Evolutionary conservation across 106 monocot genomes (phyloP), one percentile per base, ranked within the genome.

Genomic region (Apostasia ramifera): DNA sequence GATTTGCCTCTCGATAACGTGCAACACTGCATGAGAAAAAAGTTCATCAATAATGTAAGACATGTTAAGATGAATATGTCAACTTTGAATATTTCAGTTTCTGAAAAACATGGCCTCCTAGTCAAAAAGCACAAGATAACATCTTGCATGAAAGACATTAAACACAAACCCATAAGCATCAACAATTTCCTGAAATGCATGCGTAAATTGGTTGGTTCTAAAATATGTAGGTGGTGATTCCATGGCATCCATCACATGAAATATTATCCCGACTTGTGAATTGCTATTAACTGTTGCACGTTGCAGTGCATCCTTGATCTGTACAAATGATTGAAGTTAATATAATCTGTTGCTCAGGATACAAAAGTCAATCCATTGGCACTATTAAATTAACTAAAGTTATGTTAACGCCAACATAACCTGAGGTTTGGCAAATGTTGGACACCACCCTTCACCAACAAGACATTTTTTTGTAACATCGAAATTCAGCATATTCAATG

Each of bases 391-490:
- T 12, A 9, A 56, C 10, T 52, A 14, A 63, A 10, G 12, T 8
- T 63, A 37, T 38, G 12, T 1, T 63, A 40, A 7, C 14, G 66
- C 52, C 50, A 70, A 53, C 44, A 73, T 53, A 65, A 98, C 97
- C 92, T 93, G 85, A 63, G 82, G 66, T 76, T 81, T 93, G 37
- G 92, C 87, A 85, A 87, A 85, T 53, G 78, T 71, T 69, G 97
- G 97, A 69, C 86, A 98, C 97, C 97, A 98, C 76, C 97, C 97
- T 71, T 98, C 92, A 44, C 92, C 97, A 80, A 98, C 92, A 74
- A 98, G 92, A 57, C 97, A 92, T 78, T 98, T 98, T 73, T 92
- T 98, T 50, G 97, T 98, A 59, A 98, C 92, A 81, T 98, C 97
- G 75, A 98, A 92, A 71, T 90, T 93, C 60, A 98, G 92, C 92